Evolutionary conservation across 495 filamentous ascomycete species (phyloP).

Genomic region (Delitschia confertaspora): DNA sequence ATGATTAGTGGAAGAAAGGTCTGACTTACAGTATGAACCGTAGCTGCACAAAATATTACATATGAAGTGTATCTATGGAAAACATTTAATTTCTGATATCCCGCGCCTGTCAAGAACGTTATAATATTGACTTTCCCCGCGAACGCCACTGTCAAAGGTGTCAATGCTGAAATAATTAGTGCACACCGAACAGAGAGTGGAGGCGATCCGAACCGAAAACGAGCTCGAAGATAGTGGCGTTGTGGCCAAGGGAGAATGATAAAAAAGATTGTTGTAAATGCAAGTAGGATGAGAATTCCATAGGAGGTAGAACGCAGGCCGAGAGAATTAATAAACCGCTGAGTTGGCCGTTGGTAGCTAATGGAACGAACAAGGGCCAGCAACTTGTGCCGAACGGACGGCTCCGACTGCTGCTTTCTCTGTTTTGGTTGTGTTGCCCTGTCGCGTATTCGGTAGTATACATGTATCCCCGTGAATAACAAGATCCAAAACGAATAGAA

Average conservation of each 20-base stretch:
- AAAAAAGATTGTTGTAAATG: slow-evolving; percentile 12
- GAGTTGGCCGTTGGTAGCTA: slow-evolving; percentile 1
- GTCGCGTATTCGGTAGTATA: slow-evolving; percentile 3
- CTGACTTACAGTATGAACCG: slow-evolving; percentile 14
- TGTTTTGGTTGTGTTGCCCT: background rate
- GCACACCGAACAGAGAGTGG: slow-evolving; percentile 11
- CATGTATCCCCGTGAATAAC: slow-evolving; percentile 7
- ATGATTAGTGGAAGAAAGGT: background rate
- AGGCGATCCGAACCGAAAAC: slow-evolving; percentile 9
- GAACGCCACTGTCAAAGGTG: slow-evolving; percentile 7
- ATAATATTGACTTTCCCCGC: slow-evolving; percentile 14
- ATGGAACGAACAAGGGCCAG: slow-evolving; percentile 3
- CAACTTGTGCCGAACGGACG: slow-evolving; percentile 2
- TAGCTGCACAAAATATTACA: slow-evolving; percentile 3
- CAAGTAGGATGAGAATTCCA: background rate
- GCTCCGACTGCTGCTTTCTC: background rate
- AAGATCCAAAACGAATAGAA: slow-evolving; percentile 14
- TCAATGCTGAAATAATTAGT: slow-evolving; percentile 12
- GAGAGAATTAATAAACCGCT: background rate
- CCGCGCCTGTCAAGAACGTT: slow-evolving; percentile 14
- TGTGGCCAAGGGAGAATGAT: slow-evolving; percentile 11
- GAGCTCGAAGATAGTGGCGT: slow-evolving; percentile 7
- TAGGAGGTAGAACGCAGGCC: slow-evolving; percentile 7
- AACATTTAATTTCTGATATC: slow-evolving; percentile 15
- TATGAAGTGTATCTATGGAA: slow-evolving; percentile 14